Percentiles rank a stretch among this genome's conserved stretches.
Evolutionary conservation across 2,329 filamentous ascomycete genomes (phyloP).

Genomic region (Akanthomyces uredinophilus): DNA sequence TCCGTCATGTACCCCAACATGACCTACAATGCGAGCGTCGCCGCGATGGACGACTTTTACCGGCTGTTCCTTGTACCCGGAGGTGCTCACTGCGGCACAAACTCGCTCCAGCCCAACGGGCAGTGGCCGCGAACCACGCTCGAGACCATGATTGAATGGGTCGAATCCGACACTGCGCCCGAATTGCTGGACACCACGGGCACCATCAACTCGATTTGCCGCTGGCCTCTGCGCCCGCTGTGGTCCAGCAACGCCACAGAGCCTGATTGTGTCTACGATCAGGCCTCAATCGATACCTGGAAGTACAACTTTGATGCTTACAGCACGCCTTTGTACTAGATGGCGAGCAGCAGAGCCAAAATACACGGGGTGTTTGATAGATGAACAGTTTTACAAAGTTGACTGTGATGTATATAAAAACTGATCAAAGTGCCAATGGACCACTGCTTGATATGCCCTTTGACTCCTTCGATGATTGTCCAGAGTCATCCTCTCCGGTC

Average conservation of each 20-base stretch:
- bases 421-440: too few species aligned
- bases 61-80: constrained; percentile 39
- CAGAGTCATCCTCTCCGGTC: too few species aligned
- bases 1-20: constrained; percentile 41
- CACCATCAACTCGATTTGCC: constrained; percentile 34
- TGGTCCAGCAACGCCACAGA: constrained; percentile 23
- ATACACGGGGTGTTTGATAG: too few species aligned
- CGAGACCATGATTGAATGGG: constrained; percentile 45
- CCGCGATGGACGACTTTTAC: constrained; percentile 44
- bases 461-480: too few species aligned
- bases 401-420: too few species aligned
- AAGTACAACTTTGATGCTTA: background rate
- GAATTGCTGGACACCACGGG: constrained; percentile 37
- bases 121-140: constrained; percentile 41
- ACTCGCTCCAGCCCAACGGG: constrained; percentile 34
- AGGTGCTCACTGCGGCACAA: constrained; percentile 44
- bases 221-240: constrained; percentile 37
- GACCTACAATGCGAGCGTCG: constrained; percentile 32
- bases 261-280: background rate
- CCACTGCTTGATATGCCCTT: too few species aligned
- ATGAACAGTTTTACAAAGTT: too few species aligned
- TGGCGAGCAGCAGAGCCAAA: background rate
- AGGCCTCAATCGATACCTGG: background rate
- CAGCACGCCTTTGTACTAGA: background rate
- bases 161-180: constrained; percentile 43